Base-by-base conservation (phyloP, 2,329 filamentous ascomycete genomes). In the Penicillium sp. region DNA sequence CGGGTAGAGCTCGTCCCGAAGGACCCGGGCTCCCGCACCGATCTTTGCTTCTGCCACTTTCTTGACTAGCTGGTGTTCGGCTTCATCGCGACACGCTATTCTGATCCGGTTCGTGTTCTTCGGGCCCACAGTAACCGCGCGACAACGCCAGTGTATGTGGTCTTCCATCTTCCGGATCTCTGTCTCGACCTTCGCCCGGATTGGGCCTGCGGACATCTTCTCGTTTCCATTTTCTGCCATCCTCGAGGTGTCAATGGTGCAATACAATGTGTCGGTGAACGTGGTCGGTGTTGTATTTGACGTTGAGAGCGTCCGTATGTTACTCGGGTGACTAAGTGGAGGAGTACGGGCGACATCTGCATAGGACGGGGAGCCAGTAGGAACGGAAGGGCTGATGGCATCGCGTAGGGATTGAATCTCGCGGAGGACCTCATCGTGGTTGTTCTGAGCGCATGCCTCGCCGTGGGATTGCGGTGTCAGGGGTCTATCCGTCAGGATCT, bases 321-420 rank as follows among this genome's bases (percentile, higher is more conserved):
- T 62, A 28, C 57, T 62, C 27, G 45, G 52, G 46, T 62, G 5
- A 36, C 54, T 60, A 35, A 24, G 20, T 39, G 40, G 52, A n/a
- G 55, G 46, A 22, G 53, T 61, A 6, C 44, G 48, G 36, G 51
- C 46, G n/a, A 61, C 45, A 58, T 61, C 54, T 54, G 45, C 46
- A 55, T 61, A 61, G 47, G 50, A 62, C 18, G 44, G 55, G 47
- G 41, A 50, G 13, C 44, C 36, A 10, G 35, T 54, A 27, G 25
- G 33, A 35, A 25, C 46, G 42, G 43, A 10, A 13, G 45, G 13
- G 40, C 36, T 58, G 47, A 58, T 56, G 40, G 11, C 44, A 22
- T 46, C 48, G 24, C 54, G 52, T 6, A 62, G 38, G 54, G 57
- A 57, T 51, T 62, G 45, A 38, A 60, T 60, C 43, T 63, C 56